Percentiles rank a stretch among this genome's conserved stretches.
Conservation (phyloP, 345 rosid genomes). For the Angophora floribunda region DNA sequence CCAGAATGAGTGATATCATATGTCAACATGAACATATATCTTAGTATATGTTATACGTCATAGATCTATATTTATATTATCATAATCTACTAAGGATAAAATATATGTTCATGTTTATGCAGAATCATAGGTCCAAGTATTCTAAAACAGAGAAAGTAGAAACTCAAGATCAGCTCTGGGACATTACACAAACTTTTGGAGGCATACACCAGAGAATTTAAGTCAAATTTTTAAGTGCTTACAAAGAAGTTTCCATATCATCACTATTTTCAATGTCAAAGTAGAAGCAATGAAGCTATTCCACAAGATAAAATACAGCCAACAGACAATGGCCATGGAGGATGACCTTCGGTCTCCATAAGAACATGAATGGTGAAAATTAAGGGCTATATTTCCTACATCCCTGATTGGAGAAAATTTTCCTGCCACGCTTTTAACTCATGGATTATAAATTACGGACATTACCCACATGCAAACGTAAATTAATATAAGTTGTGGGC, state of each 20-base stretch:
- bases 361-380: background rate
- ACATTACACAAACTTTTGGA: background rate
- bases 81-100: no score
- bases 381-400: background rate
- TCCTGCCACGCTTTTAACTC: background rate
- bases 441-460: background rate
- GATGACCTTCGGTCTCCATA: background rate
- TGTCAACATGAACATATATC: background rate
- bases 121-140: no score
- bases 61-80: no score
- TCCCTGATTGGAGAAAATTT: background rate
- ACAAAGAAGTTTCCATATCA: background rate
- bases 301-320: background rate
- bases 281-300: background rate
- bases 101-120: no score
- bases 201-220: background rate
- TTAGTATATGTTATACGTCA: no score
- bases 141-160: background rate
- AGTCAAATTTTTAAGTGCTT: no score
- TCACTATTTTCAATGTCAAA: background rate
- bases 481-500: background rate
- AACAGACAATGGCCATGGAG: background rate
- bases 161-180: background rate
- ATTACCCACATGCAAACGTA: background rate
- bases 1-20: background rate